These are phyloP conservation scores for Suhomyces faveliae DNA, from an alignment of 805 yeast genomes.

Conservation along the genomic window DNA sequence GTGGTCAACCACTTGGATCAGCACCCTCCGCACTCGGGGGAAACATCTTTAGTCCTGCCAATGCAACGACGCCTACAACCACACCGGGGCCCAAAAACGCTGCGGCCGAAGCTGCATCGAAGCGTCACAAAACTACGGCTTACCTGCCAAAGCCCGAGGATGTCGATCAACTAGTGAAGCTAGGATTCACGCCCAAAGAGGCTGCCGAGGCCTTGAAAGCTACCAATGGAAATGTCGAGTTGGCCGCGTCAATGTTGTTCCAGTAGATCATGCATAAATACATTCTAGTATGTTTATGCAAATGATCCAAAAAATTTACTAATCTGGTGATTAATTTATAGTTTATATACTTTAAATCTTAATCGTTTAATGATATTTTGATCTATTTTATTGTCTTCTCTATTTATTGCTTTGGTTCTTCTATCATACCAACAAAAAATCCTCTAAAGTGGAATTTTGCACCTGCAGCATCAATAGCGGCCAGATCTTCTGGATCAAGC, in stretches of 20 bases:
- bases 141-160: slow-evolving; percentile 20
- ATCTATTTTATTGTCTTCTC: too few species aligned
- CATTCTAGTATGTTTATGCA: too few species aligned
- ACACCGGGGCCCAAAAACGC: slow-evolving; percentile 5
- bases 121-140: slow-evolving; percentile 11
- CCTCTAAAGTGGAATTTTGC: slow-evolving; percentile 25
- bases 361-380: too few species aligned
- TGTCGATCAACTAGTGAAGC: slow-evolving; percentile 43
- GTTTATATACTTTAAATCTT: too few species aligned
- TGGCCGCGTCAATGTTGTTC: slow-evolving; percentile 81
- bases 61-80: slow-evolving; percentile 19
- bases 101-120: slow-evolving; percentile 10
- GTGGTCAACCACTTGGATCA: slow-evolving; percentile 11
- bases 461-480: slow-evolving; percentile 28
- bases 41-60: slow-evolving; percentile 24
- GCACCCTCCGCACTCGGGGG: slow-evolving; percentile 31
- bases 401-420: background rate
- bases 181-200: slow-evolving; percentile 71
- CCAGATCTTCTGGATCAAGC: slow-evolving; percentile 8
- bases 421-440: slow-evolving; percentile 14
- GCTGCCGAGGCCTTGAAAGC: slow-evolving; percentile 63
- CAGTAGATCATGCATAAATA: too few species aligned
- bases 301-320: too few species aligned
- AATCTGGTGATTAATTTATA: too few species aligned
- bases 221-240: slow-evolving; percentile 75